Base-by-base conservation (phyloP, 805 yeast species). In the Nakazawaea ambrosiae region DNA sequence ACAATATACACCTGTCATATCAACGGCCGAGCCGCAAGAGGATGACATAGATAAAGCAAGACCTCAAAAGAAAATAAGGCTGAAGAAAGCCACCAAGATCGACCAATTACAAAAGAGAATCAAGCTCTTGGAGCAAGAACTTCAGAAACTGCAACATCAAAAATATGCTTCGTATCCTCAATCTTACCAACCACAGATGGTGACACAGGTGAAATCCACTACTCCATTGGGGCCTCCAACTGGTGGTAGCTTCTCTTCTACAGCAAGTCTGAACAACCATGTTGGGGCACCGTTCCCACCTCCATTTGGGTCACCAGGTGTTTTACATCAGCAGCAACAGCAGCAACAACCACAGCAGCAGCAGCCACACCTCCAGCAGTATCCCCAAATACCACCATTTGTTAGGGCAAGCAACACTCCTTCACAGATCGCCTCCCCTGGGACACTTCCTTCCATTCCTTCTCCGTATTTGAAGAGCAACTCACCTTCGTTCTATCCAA, bases 1-100 rank as follows among this genome's bases (percentile, higher is more conserved):
- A n/a, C n/a, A n/a, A n/a, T n/a, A n/a, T n/a, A n/a, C n/a, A n/a
- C n/a, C n/a, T n/a, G n/a, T n/a, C n/a, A n/a, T n/a, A n/a, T n/a
- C n/a, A n/a, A n/a, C n/a, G n/a, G 33, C 65, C 51, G 42, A 45
- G 48, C 38, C 61, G 51, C 41, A 47, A 55, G 14, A 50, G 49
- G 27, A 47, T 45, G 23, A 27, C 45, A 30, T 18, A 31, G 23
- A 45, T 5, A 28, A 34, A 27, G 38, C 33, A 19, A 6, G 31
- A 44, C 20, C 24, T 7, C 7, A 7, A 10, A n/a, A n/a, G n/a
- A n/a, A n/a, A n/a, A n/a, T n/a, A n/a, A n/a, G n/a, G n/a, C 24
- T 14, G 6, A 26, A 14, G 16, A 26, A 26, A n/a, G 7, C 28
- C 14, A 6, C 31, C 20, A 17, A 28, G 15, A 29, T 33, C 11